A percentile compares a stretch with the other conserved stretches of the same genome.
phyloP scores from a whole-genome alignment of 306 rosid species.

The Coriaria nepalensis region DNA sequence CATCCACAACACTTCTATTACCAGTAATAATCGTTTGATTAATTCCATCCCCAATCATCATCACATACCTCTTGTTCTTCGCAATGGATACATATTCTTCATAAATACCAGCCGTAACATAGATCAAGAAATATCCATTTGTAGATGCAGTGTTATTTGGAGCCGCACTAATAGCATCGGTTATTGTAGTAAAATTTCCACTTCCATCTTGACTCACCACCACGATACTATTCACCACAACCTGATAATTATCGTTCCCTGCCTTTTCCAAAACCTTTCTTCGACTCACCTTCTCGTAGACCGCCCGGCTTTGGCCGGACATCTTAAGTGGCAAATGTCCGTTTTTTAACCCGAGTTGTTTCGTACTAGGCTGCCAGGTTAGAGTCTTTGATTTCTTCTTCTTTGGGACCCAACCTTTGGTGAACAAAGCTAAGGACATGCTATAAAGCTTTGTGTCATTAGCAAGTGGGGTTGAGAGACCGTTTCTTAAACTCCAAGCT shows the following conservation, averaged over 20 bases:
- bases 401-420: conserved; percentile 57
- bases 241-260: conserved; percentile 12
- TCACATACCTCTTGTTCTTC: conserved; percentile 51
- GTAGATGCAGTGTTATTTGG: conserved; percentile 48
- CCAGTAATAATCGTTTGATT: conserved; percentile 71
- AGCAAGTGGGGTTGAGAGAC: conserved; percentile 44
- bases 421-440: conserved; percentile 58
- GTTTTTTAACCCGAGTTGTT: conserved; percentile 33
- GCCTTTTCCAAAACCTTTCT: conserved; percentile 36
- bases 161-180: conserved; percentile 65
- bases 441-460: conserved; percentile 70
- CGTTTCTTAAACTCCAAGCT: conserved; percentile 46
- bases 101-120: conserved; percentile 67
- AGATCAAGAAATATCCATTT: conserved; percentile 60
- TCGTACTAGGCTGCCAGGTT: conserved; percentile 17
- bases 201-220: conserved; percentile 64
- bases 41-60: conserved; percentile 84
- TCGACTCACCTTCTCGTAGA: conserved; percentile 51
- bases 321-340: conserved; percentile 61
- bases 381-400: conserved; percentile 10
- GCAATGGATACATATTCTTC: conserved; percentile 54
- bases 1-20: conserved; percentile 65
- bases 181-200: conserved; percentile 67
- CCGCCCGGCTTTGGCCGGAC: conserved; percentile 35
- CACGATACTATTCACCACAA: conserved; percentile 43